Base-by-base conservation (phyloP, 495 filamentous ascomycete species). In the Penicillium nucicola region DNA sequence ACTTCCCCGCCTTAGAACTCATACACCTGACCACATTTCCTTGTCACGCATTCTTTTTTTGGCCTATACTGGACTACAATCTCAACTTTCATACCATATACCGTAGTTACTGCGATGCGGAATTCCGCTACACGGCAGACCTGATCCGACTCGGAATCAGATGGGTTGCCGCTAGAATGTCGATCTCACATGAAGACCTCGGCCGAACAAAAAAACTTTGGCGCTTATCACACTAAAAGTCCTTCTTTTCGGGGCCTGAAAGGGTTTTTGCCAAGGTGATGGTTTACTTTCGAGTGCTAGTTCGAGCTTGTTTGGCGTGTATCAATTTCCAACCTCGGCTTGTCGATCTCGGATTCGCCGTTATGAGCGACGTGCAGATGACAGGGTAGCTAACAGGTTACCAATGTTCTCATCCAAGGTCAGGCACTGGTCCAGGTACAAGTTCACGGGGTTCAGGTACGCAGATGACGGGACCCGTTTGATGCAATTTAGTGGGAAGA, bases 131-230 rank as follows among this genome's bases (percentile, higher is more conserved):
- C 19, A 40, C 25, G 33, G 35, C 17, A 39, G 5, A n/a, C 9
- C 10, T 12, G 12, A 20, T 39, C 45, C 45, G 35, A 39, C 30
- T 11, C 7, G 25, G 14, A 2, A 48, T 48, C 45, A 48, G 28
- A 40, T 32, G 11, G 42, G 42, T 23, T 35, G 18, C 31, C 43
- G 18, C 44, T 46, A 37, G 44, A 18, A 28, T 41, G 46, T 48
- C 46, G 46, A 48, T 48, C 46, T 48, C 46, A 48, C 46, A 48
- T 48, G 46, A 41, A 22, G 22, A 37, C 46, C 46, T 48, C 46
- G 46, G 46, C 36, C 35, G 39, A 40, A 36, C 11, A 19, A 40
- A 19, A 40, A 39, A 5, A 35, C 20, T 31, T 38, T 18, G 42
- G 42, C 11, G 30, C 7, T 33, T 17, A 33, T 22, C 42, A 15